Evolutionary conservation across 371 early-diverging fungal genomes (phyloP).

Genomic region (Chytridium lagenaria): DNA sequence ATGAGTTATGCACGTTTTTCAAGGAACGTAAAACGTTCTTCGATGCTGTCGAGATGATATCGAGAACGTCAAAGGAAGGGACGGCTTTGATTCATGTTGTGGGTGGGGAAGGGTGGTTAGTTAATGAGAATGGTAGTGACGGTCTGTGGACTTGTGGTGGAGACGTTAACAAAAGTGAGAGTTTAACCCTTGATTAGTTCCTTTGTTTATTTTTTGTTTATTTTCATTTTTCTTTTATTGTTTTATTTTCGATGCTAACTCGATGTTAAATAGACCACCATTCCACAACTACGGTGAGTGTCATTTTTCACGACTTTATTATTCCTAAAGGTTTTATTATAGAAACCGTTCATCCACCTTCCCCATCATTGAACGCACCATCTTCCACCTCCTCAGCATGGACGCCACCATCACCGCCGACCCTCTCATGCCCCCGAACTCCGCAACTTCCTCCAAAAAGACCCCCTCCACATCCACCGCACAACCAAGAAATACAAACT

Average conservation of each 20-base stretch:
- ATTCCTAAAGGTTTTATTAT: background rate
- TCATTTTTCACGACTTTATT: background rate
- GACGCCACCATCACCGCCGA: background rate
- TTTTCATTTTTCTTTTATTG: too few relatives aligned
- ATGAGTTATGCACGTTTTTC: background rate
- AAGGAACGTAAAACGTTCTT: background rate
- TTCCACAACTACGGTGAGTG: background rate
- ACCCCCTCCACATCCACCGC: background rate
- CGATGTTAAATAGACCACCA: background rate
- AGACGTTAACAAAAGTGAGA: background rate
- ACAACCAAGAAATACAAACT: background rate
- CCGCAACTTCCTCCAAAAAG: background rate
- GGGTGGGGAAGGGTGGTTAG: background rate
- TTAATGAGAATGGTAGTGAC: background rate
- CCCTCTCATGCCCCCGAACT: background rate
- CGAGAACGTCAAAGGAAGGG: background rate
- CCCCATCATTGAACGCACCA: background rate
- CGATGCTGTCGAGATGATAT: background rate
- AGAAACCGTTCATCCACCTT: background rate
- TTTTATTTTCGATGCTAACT: too few relatives aligned
- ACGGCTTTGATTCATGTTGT: background rate
- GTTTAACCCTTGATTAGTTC: background rate
- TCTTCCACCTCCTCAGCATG: background rate
- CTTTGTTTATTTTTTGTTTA: too few relatives aligned
- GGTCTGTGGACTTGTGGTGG: background rate